Evolutionary conservation across 345 rosid species (phyloP).

Genomic region (Citrus sp.): DNA sequence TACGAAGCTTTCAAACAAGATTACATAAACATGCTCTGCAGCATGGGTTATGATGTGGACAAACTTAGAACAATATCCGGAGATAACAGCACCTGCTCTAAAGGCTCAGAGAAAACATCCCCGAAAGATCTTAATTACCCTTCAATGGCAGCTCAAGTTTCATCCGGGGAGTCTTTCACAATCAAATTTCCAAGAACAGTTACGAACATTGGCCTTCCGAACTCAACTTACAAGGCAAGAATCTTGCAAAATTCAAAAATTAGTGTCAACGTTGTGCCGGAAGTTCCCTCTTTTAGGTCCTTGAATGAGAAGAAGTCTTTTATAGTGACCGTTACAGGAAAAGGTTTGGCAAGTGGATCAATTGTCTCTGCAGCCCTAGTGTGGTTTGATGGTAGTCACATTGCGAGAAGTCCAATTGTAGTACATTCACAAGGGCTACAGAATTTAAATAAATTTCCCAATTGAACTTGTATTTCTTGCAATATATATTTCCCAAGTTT

Average conservation of each 20-base stretch:
- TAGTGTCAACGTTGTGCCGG: constrained; percentile 34
- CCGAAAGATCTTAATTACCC: constrained; percentile 53
- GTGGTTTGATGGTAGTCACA: constrained; percentile 38
- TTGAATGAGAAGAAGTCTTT: neutral
- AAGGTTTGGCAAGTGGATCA: neutral
- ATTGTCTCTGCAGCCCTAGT: neutral
- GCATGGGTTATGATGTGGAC: constrained; percentile 22
- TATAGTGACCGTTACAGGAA: neutral
- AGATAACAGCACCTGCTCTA: constrained; percentile 29
- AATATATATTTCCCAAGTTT: neutral
- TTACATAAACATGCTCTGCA: constrained; percentile 42
- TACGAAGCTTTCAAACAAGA: constrained; percentile 26
- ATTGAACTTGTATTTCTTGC: neutral
- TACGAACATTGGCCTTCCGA: constrained; percentile 49
- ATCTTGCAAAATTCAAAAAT: constrained; percentile 11
- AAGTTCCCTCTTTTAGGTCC: constrained; percentile 30
- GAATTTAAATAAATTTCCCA: neutral
- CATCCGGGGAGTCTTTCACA: constrained; percentile 13
- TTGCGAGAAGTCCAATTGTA: constrained; percentile 5
- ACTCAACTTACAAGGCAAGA: constrained; percentile 36
- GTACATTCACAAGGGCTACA: neutral
- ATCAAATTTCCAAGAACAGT: constrained; percentile 44
- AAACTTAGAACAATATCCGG: constrained; percentile 26
- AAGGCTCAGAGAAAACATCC: constrained; percentile 10
- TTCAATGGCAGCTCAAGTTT: constrained; percentile 29